phyloP scores from a whole-genome alignment of 495 filamentous ascomycete genomes.

The Aspergillus ostianus region DNA sequence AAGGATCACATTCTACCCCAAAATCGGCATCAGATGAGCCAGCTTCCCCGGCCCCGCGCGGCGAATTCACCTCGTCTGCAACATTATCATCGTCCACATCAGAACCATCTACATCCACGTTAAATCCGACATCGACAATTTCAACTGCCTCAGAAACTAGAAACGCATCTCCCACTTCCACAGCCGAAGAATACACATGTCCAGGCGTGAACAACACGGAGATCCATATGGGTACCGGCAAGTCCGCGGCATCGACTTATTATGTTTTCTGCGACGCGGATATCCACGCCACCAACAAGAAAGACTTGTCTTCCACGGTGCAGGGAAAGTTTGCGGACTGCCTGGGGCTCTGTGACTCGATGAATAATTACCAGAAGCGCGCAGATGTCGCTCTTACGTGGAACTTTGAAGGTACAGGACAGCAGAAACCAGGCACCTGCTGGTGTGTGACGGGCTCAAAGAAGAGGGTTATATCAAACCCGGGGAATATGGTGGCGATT shows the following conservation, averaged over 20 bases:
- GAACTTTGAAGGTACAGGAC: slow-evolving; percentile 13
- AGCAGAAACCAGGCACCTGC: slow-evolving; percentile 14
- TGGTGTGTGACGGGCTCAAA: slow-evolving; percentile 12
- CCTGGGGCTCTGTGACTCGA: slow-evolving; percentile 13
- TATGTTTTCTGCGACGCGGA: slow-evolving; percentile 16
- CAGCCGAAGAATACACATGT: slow-evolving; percentile 1
- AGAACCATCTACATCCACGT: slow-evolving; percentile 5
- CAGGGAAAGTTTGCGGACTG: slow-evolving; percentile 8
- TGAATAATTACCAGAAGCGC: slow-evolving; percentile 16
- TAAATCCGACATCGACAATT: slow-evolving; percentile 6
- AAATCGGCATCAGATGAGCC: neutral
- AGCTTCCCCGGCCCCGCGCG: neutral
- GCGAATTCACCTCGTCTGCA: neutral
- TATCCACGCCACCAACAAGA: slow-evolving; percentile 5
- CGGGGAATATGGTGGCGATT: slow-evolving; percentile 9
- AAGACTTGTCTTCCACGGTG: slow-evolving; percentile 12
- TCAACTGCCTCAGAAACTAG: neutral
- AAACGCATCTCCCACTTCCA: neutral
- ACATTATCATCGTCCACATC: slow-evolving; percentile 6
- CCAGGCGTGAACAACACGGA: slow-evolving; percentile 14
- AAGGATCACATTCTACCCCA: slow-evolving; percentile 2
- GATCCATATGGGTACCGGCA: neutral
- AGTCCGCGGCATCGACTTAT: no score
- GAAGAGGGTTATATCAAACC: slow-evolving; percentile 3
- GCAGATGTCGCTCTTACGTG: slow-evolving; percentile 13